phyloP scores from a whole-genome alignment of 306 rosid species.

The Psophocarpus tetragonolobus region DNA sequence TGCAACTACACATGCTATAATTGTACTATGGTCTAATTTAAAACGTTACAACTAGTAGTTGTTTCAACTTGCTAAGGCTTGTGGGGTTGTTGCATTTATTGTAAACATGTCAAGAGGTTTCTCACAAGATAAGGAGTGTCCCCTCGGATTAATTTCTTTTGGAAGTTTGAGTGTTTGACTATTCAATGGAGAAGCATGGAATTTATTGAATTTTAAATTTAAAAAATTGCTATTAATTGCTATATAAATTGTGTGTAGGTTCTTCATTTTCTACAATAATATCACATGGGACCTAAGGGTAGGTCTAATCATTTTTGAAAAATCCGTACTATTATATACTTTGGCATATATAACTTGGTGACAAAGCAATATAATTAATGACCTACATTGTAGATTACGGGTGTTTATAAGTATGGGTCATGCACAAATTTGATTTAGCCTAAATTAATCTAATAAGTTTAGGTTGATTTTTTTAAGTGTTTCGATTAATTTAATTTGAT shows the following conservation, averaged over 20 bases:
- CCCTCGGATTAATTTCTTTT: neutral
- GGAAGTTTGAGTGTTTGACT: neutral
- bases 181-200: neutral
- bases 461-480: too few species aligned
- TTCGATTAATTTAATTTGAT: too few species aligned
- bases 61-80: neutral
- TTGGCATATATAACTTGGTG: neutral
- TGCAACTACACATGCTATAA: neutral
- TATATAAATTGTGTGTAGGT: neutral
- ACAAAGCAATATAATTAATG: neutral
- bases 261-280: neutral
- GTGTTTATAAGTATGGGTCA: too few species aligned
- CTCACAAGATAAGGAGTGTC: slow-evolving; percentile 1
- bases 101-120: neutral
- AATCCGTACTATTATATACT: neutral
- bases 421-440: too few species aligned
- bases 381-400: neutral
- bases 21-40: too few species aligned
- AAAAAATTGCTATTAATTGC: neutral
- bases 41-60: neutral
- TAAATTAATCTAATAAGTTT: too few species aligned
- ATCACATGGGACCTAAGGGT: neutral
- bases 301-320: neutral
- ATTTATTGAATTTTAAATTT: neutral
- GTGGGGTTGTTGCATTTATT: neutral